Evolutionary conservation across 139 green algal genomes (phyloP).

Genomic region (Coelastrella sp.): DNA sequence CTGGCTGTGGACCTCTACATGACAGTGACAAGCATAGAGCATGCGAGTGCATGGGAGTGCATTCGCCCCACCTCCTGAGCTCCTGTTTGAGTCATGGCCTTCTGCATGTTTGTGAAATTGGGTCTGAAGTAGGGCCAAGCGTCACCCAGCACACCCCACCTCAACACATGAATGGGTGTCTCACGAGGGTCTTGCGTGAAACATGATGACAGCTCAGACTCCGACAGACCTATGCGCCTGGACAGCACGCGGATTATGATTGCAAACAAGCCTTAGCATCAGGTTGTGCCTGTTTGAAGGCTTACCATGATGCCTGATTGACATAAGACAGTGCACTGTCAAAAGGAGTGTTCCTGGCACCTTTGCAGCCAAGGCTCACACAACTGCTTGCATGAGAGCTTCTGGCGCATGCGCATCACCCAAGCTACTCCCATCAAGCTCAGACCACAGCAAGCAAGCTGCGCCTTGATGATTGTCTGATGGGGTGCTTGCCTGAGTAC

Average conservation of each 20-base stretch:
- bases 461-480: no score
- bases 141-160: constrained; percentile 69
- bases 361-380: no score
- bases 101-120: constrained; percentile 88
- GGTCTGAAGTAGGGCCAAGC: constrained; percentile 94
- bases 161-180: constrained; percentile 67
- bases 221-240: constrained; percentile 17
- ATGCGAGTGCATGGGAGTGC: no score
- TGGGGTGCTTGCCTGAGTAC: constrained; percentile 55
- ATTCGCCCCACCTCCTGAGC: constrained; percentile 48
- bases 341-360: no score
- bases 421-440: no score
- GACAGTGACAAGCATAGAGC: no score
- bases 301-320: background rate
- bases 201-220: background rate
- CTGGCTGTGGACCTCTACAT: no score
- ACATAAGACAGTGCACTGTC: no score
- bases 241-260: background rate
- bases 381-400: no score
- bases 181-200: constrained; percentile 51
- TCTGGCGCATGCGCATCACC: no score
- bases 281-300: background rate
- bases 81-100: constrained; percentile 47
- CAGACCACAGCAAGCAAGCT: no score
- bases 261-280: background rate